Base-by-base conservation (phyloP, 768 basidiomycete genomes). In the Daedalea quercina region DNA sequence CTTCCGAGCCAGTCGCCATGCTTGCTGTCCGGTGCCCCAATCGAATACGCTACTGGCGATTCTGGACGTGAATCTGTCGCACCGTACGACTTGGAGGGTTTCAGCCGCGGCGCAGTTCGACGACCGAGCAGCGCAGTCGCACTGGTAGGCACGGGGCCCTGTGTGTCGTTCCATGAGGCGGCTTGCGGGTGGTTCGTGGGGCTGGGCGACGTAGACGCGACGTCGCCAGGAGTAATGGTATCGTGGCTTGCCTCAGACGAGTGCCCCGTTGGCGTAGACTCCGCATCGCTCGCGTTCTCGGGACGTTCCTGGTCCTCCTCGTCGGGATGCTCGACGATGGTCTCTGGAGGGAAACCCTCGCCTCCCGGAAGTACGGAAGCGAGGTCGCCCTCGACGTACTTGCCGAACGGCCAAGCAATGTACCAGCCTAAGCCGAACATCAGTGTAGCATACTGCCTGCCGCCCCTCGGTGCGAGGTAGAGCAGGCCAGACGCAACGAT, bases 341-440 rank as follows among this genome's bases (percentile, higher is more conserved):
- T 44, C 13, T 56, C 49, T 12, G 57, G 53, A 1, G 37, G 33
- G 19, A 48, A 25, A 13, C 47, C 65, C 23, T 76, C 77, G 9
- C 67, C 73, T 8, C 51, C 54, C 17, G 46, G n/a, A 1, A 50
- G 43, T 9, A 63, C 63, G 3, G 73, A 67, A 34, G 74, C 72
- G 22, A 73, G 65, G 54, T 85, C 84, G 11, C 93, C 91, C 67
- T 97, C 94, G 45, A 99, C 91, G 65, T 98, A 99, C 69, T 97
- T 97, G 19, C 96, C 94, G 65, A 99, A 99, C 1, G 96, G 96
- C 96, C 96, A 98, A 20, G 82, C 81, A 50, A 97, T 79, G 67
- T 99, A 99, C 90, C 94, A 96, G 6, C 93, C 94, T 23, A 99
- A 72, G 13, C 96, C 96, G 62, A 83, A 92, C 4, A 97, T 73